phyloP scores from a whole-genome alignment of 345 rosid genomes.

The Pseudoturritis turrita region DNA sequence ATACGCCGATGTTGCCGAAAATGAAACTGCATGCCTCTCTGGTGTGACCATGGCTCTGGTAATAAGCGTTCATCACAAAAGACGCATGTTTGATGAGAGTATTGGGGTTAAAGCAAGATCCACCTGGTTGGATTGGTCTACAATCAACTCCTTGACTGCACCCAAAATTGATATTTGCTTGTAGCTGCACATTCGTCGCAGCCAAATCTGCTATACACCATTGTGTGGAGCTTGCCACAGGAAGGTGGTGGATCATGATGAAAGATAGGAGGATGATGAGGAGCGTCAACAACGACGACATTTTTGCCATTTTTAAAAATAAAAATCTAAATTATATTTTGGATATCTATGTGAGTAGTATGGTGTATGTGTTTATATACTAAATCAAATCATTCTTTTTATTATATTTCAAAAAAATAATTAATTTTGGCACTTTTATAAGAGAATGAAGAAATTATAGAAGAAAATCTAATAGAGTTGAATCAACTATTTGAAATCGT shows the following conservation, averaged over 20 bases:
- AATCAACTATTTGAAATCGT: no score
- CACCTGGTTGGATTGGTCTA: neutral
- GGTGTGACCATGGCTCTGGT: neutral
- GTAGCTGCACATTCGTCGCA: neutral
- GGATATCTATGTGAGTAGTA: no score
- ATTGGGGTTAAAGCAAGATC: constrained; percentile 6
- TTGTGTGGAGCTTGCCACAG: neutral
- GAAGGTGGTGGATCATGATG: constrained; percentile 9
- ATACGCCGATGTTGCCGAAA: neutral
- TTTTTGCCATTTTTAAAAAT: neutral
- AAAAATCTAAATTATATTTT: no score
- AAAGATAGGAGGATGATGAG: neutral
- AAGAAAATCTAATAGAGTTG: no score
- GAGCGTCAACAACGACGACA: neutral
- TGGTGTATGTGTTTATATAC: no score
- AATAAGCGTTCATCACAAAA: constrained; percentile 20
- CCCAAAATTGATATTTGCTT: neutral
- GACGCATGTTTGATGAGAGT: neutral
- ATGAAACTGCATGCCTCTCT: neutral
- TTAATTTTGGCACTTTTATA: no score
- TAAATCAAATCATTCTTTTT: no score
- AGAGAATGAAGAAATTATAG: no score
- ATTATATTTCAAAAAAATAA: no score
- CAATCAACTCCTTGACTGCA: constrained; percentile 5
- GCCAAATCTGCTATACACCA: neutral